Evolutionary conservation across 2,329 filamentous ascomycete species (phyloP).

Genomic region (Exophiala spinifera): DNA sequence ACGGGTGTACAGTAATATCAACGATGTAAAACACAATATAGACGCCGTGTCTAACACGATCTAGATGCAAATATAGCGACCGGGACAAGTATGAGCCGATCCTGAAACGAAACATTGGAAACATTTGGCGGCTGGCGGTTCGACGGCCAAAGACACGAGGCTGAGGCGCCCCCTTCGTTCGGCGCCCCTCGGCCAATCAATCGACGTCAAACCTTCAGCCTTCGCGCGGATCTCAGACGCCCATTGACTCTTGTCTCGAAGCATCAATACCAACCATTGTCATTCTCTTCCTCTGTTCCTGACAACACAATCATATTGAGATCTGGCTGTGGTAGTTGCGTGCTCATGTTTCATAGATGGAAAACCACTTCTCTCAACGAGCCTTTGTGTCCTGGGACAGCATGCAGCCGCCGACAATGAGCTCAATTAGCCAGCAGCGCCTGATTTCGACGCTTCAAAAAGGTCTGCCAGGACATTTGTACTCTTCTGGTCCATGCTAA

Average conservation of each 20-base stretch:
- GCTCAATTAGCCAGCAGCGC: not conserved
- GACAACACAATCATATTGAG: conserved; percentile 1
- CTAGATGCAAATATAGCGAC: too few species aligned
- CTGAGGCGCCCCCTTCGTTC: conserved; percentile 1
- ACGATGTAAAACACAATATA: not conserved
- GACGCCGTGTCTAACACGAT: too few species aligned
- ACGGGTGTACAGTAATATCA: not conserved
- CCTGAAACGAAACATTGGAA: conserved; percentile 10
- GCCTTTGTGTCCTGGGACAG: conserved; percentile 1
- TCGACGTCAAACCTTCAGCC: not conserved
- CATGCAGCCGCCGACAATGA: not conserved
- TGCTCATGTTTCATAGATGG: conserved; percentile 11
- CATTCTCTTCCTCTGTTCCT: not conserved
- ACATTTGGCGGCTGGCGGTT: conserved; percentile 3
- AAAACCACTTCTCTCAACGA: conserved; percentile 19
- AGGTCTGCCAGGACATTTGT: not conserved
- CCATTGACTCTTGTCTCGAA: not conserved
- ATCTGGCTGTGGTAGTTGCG: not conserved
- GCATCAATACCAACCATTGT: conserved; percentile 15
- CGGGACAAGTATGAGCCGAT: too few species aligned
- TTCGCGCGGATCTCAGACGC: conserved; percentile 12
- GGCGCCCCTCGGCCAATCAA: conserved; percentile 16
- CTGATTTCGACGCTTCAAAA: not conserved
- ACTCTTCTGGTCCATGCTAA: not conserved
- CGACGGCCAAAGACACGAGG: conserved; percentile 11